Conservation (phyloP, 257 asterid genomes). For the Penstemon barbatus region DNA sequence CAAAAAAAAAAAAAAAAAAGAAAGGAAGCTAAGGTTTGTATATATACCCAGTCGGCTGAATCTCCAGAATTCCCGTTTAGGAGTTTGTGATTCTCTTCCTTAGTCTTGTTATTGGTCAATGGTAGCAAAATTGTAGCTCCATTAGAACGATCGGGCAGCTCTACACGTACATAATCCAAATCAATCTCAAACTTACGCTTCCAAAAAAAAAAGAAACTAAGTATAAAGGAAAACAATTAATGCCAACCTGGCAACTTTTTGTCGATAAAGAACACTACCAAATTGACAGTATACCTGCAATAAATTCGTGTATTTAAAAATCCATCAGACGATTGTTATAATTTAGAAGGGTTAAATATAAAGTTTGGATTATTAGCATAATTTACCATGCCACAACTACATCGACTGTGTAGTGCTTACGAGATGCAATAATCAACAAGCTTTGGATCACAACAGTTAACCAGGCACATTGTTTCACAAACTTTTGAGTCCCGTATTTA, state of each 20-base stretch:
- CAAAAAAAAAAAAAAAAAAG: not conserved
- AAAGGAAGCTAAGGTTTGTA: not conserved
- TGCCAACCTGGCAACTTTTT: conserved; percentile 77
- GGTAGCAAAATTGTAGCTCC: conserved; percentile 69
- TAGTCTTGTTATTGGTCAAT: conserved; percentile 54
- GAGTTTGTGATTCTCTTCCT: conserved; percentile 80
- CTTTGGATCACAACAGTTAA: conserved; percentile 71
- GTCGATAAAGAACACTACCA: conserved; percentile 90
- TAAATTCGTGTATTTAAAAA: not conserved
- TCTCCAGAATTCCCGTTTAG: conserved; percentile 76
- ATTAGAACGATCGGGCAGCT: conserved; percentile 78
- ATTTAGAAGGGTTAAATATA: not conserved
- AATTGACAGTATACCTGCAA: conserved; percentile 90
- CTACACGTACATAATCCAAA: conserved; percentile 37
- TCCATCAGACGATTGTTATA: not conserved
- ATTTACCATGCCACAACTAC: conserved; percentile 93
- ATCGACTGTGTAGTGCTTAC: conserved; percentile 95
- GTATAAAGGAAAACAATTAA: not conserved
- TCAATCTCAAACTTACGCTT: not conserved
- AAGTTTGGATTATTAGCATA: conserved; percentile 6
- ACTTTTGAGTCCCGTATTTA: conserved; percentile 73
- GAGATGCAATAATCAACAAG: conserved; percentile 89
- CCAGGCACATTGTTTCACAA: conserved; percentile 87
- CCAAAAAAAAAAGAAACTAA: not conserved
- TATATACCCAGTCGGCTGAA: conserved; percentile 74